Evolutionary conservation across 1,139 yeast genomes (phyloP), one percentile per base, ranked within the genome.

Genomic region (Scheffersomyces cryptocercus): DNA sequence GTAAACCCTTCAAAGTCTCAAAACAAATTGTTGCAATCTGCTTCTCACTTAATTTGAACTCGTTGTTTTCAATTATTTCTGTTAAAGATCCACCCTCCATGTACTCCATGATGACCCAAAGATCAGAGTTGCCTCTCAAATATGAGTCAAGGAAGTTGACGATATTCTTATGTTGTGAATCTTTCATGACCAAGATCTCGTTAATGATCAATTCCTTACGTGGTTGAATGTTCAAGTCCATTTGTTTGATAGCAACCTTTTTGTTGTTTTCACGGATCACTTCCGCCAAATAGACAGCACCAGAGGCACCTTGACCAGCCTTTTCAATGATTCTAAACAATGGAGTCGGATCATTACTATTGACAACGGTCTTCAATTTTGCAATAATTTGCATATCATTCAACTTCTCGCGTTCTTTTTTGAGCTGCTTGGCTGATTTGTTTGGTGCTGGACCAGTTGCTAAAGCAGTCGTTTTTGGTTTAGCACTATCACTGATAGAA

Each of bases 291-390:
- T 88, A 95, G 16, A 95, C 99, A 1, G 93, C 87, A 13, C 99
- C 99, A 49, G 93, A 84, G 0, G 99, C 99, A 57, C 99, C 99
- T 69, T 95, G 99, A n/a, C 99, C 99, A 3, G 97, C 96, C 61
- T 90, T 90, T 64, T 88, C 95, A 55, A 93, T 78, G 68, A 89
- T 88, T 59, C 85, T 87, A 68, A 89, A 95, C 46, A 84, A 77
- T 29, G 90, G 86, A 5, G 88, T 76, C 12, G 99, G 99, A 65
- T 93, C 96, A 38, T 81, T 77, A 51, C 79, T 80, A 51, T 85
- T 83, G 3, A 95, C 97, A 28, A 91, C 97, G 3, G 89, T 82
- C 51, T 86, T 81, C 55, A 95, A 75, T 61, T 87, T 88, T 36
- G 87, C 84, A 79, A 95, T 81, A 35, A 90, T 79, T 67, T 93